phyloP scores from a whole-genome alignment of 1,284 basidiomycete genomes.

The Pseudozyma hubeiensis region DNA sequence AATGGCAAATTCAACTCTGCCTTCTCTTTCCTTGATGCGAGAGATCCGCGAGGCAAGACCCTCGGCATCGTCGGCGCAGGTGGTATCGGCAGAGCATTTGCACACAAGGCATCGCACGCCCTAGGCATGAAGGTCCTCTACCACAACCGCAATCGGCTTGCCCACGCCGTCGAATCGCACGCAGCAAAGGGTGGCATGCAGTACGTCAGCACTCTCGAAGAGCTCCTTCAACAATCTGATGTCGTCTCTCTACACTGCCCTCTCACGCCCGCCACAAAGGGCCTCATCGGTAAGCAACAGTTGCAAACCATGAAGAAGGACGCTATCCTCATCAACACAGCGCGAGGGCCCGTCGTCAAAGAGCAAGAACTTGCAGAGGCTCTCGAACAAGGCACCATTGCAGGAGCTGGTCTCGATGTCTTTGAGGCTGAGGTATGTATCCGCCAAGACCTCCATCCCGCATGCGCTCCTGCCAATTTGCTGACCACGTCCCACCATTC shows the following conservation, averaged over 20 bases:
- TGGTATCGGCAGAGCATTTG: slow-evolving; percentile 60
- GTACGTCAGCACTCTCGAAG: slow-evolving; percentile 65
- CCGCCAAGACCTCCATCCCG: too few species aligned
- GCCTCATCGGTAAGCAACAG: slow-evolving; percentile 69
- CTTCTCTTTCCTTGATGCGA: slow-evolving; percentile 53
- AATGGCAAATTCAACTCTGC: slow-evolving; percentile 50
- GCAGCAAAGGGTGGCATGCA: slow-evolving; percentile 53
- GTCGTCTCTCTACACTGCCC: slow-evolving; percentile 72
- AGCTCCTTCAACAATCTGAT: slow-evolving; percentile 69
- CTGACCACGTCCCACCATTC: background rate
- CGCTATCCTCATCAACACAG: slow-evolving; percentile 71
- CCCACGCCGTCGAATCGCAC: slow-evolving; percentile 61
- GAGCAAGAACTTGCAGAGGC: slow-evolving; percentile 65
- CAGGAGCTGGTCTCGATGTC: slow-evolving; percentile 85
- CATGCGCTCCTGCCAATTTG: background rate
- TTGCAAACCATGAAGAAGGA: slow-evolving; percentile 68
- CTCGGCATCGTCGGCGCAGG: slow-evolving; percentile 65
- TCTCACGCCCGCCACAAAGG: slow-evolving; percentile 69
- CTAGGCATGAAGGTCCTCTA: slow-evolving; percentile 62
- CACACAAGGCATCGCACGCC: slow-evolving; percentile 59
- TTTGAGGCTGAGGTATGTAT: slow-evolving; percentile 70
- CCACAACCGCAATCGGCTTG: slow-evolving; percentile 58
- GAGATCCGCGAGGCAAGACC: slow-evolving; percentile 53
- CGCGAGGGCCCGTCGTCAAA: slow-evolving; percentile 71
- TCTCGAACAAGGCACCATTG: slow-evolving; percentile 45